phyloP scores from a whole-genome alignment of 2,329 filamentous ascomycete genomes.

The Colletotrichum somersetense region DNA sequence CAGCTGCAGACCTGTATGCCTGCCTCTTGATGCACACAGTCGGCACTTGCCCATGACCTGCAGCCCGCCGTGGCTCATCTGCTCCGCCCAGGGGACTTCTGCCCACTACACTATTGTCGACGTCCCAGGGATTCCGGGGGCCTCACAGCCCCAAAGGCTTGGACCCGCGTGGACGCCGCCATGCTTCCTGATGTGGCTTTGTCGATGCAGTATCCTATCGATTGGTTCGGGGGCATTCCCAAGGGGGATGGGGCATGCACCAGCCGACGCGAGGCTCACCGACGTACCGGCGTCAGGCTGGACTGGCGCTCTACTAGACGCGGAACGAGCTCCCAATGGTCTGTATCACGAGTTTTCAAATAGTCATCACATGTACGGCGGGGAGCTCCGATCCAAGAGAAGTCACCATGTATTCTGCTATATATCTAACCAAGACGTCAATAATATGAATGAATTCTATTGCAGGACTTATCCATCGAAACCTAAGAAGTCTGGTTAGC shows the following conservation, averaged over 20 bases:
- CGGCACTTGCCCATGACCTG: constrained; percentile 31
- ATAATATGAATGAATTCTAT: background rate
- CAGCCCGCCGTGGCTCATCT: constrained; percentile 25
- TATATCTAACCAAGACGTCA: background rate
- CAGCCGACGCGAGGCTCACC: background rate
- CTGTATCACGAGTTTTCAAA: background rate
- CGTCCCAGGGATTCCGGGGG: constrained; percentile 15
- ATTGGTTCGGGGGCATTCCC: constrained; percentile 6
- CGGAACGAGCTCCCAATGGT: background rate
- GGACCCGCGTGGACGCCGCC: constrained; percentile 10
- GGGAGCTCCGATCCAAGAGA: background rate
- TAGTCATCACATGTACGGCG: background rate
- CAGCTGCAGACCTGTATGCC: background rate
- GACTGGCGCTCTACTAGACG: background rate
- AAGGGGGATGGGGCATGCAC: constrained; percentile 3
- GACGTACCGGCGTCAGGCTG: constrained; percentile 5
- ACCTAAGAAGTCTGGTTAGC: constrained; percentile 4
- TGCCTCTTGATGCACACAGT: background rate
- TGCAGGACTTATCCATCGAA: background rate
- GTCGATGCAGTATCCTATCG: background rate
- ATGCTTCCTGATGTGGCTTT: constrained; percentile 6
- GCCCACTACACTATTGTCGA: background rate
- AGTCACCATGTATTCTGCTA: background rate
- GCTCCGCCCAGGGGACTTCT: background rate
- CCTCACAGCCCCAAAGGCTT: constrained; percentile 2